phyloP scores from a whole-genome alignment of 176 grass and related monocot species.

The Triticum timopheevii region DNA sequence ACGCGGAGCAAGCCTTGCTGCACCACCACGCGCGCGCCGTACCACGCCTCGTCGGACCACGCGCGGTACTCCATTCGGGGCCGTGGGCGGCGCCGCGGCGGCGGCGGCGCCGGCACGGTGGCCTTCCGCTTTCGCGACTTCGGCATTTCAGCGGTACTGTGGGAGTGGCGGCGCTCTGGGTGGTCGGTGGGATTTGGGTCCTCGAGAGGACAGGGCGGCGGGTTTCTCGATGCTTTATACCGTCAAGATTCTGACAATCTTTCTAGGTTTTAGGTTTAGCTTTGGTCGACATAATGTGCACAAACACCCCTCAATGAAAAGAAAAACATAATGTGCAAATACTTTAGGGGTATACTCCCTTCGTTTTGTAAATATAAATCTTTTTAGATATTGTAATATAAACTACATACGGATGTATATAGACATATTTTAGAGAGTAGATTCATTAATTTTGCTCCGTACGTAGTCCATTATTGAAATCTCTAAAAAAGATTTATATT shows the following conservation, averaged over 20 bases:
- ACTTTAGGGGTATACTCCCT: too few relatives aligned
- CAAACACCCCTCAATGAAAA: background rate
- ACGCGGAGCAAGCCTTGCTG: conserved; percentile 33
- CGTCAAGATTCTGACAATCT: background rate
- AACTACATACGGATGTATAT: too few relatives aligned
- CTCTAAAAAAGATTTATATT: too few relatives aligned
- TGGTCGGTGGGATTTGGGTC: background rate
- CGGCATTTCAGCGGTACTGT: background rate
- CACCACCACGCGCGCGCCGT: conserved; percentile 24
- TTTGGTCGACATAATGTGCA: background rate
- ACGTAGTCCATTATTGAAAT: too few relatives aligned
- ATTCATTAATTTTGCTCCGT: too few relatives aligned
- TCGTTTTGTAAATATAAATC: too few relatives aligned
- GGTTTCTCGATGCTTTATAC: background rate
- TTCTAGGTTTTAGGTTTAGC: background rate
- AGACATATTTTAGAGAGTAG: too few relatives aligned
- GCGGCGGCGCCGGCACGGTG: background rate
- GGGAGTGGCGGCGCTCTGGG: background rate
- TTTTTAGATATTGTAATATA: too few relatives aligned
- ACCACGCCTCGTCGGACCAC: conserved; percentile 39
- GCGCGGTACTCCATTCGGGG: conserved; percentile 30
- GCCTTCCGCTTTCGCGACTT: conserved; percentile 4
- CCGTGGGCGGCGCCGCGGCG: background rate
- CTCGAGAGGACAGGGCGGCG: background rate
- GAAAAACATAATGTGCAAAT: background rate